Conservation (phyloP, 768 basidiomycete genomes). For the Russula sp. region DNA sequence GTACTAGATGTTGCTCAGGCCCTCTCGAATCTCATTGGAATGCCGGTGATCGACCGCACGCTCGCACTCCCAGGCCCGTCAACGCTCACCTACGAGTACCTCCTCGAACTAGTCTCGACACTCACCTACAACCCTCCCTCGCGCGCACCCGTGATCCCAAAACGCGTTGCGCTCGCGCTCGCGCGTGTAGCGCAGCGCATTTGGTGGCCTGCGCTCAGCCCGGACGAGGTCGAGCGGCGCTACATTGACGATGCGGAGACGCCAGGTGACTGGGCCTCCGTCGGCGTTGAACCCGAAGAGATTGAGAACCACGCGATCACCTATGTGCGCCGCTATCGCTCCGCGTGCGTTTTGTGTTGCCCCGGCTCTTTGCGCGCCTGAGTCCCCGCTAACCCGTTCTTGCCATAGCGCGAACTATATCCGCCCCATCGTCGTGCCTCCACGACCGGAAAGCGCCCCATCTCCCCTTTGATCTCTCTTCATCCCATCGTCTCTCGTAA, state of each 20-base stretch:
- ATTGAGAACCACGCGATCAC: constrained; percentile 86
- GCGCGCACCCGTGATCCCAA: constrained; percentile 69
- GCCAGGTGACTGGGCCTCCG: constrained; percentile 73
- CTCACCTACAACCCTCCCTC: constrained; percentile 74
- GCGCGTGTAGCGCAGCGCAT: constrained; percentile 55
- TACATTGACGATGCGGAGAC: constrained; percentile 76
- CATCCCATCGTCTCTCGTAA: neutral
- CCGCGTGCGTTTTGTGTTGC: constrained; percentile 53
- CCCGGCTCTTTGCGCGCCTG: neutral
- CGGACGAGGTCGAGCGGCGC: constrained; percentile 85
- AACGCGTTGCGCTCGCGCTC: constrained; percentile 54
- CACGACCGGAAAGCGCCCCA: constrained; percentile 10
- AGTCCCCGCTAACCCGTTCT: constrained; percentile 5
- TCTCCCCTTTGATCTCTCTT: neutral
- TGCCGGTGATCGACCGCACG: constrained; percentile 56
- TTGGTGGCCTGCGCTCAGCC: constrained; percentile 91
- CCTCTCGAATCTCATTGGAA: constrained; percentile 64
- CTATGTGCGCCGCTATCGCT: constrained; percentile 83
- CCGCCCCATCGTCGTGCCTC: constrained; percentile 17
- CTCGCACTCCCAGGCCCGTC: constrained; percentile 85
- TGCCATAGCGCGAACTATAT: constrained; percentile 17
- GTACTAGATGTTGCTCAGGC: constrained; percentile 93
- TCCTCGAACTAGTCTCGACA: constrained; percentile 68
- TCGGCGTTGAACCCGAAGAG: constrained; percentile 75
- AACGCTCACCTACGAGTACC: constrained; percentile 73